Base-by-base conservation (phyloP, 169 alveolate genomes). In the Nephromyces sp. region DNA sequence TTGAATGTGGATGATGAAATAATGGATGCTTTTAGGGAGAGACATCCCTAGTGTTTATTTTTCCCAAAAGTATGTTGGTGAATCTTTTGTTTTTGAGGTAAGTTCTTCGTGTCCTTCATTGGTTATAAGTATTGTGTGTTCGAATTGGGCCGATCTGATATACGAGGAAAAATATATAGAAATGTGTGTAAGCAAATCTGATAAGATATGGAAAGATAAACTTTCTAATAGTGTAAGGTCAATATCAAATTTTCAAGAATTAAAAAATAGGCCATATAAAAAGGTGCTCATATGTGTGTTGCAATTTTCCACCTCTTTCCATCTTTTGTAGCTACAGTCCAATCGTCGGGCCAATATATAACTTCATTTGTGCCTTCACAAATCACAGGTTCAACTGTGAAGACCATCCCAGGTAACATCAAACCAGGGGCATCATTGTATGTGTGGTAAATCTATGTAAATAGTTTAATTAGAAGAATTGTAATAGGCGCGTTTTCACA, bases 41-140 rank as follows among this genome's bases (percentile, higher is more conserved):
- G n/a, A n/a, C n/a, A n/a, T n/a, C n/a, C n/a, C n/a, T n/a, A n/a
- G n/a, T n/a, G n/a, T n/a, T n/a, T n/a, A 15, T 15, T 43, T 43
- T n/a, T 43, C 57, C 57, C 57, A 43, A n/a, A 43, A 43, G n/a
- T 43, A 43, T 15, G 57, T 15, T 43, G 99, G 99, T 1, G 99
- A 95, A 8, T 87, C 77, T 3, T 84, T 88, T 32, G 83, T 62
- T 66, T 98, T 86, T 27, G 91, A 92, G 32, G 99, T 95, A 28
- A 97, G 89, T 25, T 95, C 85, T 77, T 97, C 99, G 63, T 86
- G 95, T 29, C 95, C 95, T 33, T 81, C 89, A 24, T 92, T 96
- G 3, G 99, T 96, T 52, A 97, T 90, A 34, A 96, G 86, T 57
- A 96, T 68, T 15, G 99, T 94, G 80, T 97, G 99, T 82, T 97